Conservation (phyloP, 2,329 filamentous ascomycete species). For the Thermomyces lanuginosus region DNA sequence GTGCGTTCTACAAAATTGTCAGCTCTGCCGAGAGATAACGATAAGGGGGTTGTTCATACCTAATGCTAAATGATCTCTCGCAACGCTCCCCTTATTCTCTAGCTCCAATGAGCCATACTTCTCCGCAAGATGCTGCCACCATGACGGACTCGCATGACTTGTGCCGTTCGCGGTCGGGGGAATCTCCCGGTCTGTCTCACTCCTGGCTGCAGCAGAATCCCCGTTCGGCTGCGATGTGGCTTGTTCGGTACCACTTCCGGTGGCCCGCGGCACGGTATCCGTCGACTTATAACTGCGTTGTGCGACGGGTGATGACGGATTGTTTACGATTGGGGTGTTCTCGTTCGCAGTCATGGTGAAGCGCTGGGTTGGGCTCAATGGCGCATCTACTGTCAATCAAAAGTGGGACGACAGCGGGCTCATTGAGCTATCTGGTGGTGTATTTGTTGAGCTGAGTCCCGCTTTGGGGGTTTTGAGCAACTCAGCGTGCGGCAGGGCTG, state of each 20-base stretch:
- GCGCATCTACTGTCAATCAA: no score
- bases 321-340: constrained; percentile 18
- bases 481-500: no score
- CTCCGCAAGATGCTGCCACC: constrained; percentile 36
- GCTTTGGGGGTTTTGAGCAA: no score
- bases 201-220: background rate
- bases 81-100: constrained; percentile 51
- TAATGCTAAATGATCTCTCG: constrained; percentile 47
- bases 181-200: constrained; percentile 3
- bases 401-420: no score
- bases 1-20: constrained; percentile 38
- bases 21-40: background rate
- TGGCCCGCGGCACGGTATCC: constrained; percentile 7
- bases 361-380: constrained; percentile 7
- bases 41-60: constrained; percentile 26
- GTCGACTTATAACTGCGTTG: constrained; percentile 21
- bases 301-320: constrained; percentile 6
- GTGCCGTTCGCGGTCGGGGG: background rate
- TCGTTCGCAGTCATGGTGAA: constrained; percentile 10
- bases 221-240: constrained; percentile 2
- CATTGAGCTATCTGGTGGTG: no score
- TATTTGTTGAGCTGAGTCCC: no score
- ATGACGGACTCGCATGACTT: constrained; percentile 11
- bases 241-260: constrained; percentile 6
- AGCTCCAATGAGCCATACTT: constrained; percentile 47